These are phyloP conservation scores for Eragrostis curvula DNA, from an alignment of 176 grass and related monocot genomes.

Conservation along the genomic window DNA sequence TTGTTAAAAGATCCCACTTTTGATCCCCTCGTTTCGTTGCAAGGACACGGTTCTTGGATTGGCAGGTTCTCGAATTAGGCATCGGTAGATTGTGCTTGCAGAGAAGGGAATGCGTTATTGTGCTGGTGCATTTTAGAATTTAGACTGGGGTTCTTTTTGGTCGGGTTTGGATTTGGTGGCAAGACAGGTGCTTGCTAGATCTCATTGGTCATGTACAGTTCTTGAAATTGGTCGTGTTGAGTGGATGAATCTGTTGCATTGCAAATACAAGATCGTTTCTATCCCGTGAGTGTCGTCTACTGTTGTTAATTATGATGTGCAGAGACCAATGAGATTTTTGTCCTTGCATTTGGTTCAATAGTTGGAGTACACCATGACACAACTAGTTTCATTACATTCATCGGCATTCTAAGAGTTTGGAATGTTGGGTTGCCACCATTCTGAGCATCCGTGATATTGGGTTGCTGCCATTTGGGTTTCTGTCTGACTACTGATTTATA, in stretches of 20 bases:
- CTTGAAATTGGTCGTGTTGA: background rate
- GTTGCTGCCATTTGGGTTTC: background rate
- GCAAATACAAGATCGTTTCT: background rate
- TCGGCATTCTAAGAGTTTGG: background rate
- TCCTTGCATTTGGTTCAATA: background rate
- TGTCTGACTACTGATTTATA: background rate
- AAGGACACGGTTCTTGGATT: conserved; percentile 7
- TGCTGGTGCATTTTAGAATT: background rate
- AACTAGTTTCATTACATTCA: background rate
- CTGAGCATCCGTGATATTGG: too few relatives aligned
- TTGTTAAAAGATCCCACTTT: conserved; percentile 7
- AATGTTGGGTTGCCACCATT: background rate
- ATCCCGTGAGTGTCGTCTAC: background rate
- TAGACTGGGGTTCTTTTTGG: background rate
- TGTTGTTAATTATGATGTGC: background rate
- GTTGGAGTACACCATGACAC: too few relatives aligned
- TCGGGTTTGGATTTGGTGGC: background rate
- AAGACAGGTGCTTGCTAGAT: conserved; percentile 4
- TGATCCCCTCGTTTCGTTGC: background rate
- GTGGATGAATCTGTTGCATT: background rate
- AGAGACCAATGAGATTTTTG: background rate
- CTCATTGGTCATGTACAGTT: background rate
- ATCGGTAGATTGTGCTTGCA: background rate
- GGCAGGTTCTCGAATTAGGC: background rate
- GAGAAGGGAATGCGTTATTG: background rate